These are phyloP conservation scores for Rhodotorula toruloides DNA, from an alignment of 768 basidiomycete species.

Conservation along the genomic window DNA sequence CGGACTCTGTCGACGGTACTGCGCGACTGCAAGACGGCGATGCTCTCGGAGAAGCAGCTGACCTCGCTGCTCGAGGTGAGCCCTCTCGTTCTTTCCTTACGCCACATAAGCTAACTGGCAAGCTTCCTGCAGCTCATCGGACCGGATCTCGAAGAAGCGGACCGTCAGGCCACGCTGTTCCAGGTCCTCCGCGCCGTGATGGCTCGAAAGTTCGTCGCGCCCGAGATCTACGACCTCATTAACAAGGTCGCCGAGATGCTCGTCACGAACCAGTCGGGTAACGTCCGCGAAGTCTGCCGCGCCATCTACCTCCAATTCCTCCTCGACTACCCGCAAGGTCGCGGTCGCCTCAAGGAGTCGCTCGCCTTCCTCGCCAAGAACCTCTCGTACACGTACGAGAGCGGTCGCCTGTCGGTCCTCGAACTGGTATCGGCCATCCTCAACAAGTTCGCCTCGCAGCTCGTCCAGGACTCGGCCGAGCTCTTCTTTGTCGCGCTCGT, in stretches of 20 bases:
- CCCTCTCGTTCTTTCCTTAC: background rate
- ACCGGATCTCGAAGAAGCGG: conserved; percentile 85
- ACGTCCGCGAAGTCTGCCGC: conserved; percentile 86
- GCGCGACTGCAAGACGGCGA: conserved; percentile 76
- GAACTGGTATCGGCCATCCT: conserved; percentile 81
- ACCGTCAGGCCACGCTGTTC: conserved; percentile 79
- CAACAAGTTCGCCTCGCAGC: conserved; percentile 68
- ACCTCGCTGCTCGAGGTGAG: conserved; percentile 60
- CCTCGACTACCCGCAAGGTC: conserved; percentile 94
- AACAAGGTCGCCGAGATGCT: conserved; percentile 82
- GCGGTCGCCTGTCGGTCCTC: conserved; percentile 86
- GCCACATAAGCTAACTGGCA: background rate
- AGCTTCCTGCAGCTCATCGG: conserved; percentile 61
- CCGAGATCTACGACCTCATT: conserved; percentile 97
- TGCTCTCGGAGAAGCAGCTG: conserved; percentile 83
- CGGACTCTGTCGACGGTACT: conserved; percentile 78
- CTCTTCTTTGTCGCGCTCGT: conserved; percentile 85
- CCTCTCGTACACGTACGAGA: conserved; percentile 80
- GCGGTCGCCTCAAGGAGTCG: conserved; percentile 76
- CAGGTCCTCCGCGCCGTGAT: conserved; percentile 84
- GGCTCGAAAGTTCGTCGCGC: conserved; percentile 81
- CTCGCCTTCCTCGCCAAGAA: conserved; percentile 91
- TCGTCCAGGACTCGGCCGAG: conserved; percentile 75
- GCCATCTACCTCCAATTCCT: conserved; percentile 86
- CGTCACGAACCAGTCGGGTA: conserved; percentile 84